Evolutionary conservation across 345 rosid genomes (phyloP), one percentile per base, ranked within the genome.

Genomic region (Gossypium rotundifolium): DNA sequence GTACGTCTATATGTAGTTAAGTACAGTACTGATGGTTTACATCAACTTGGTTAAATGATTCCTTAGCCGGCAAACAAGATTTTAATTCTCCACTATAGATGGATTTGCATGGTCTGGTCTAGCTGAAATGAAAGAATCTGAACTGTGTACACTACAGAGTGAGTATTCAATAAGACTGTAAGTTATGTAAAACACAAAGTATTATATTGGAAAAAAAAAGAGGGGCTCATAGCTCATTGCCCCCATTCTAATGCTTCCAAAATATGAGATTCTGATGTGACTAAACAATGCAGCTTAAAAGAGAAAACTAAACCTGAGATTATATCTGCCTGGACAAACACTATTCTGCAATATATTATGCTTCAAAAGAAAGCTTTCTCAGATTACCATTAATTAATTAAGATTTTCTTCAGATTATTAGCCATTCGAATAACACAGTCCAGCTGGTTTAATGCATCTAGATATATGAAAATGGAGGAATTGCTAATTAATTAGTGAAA

Each of bases 31-130:
- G 66, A 29, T 14, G 16, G 0, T 7, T 25, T 9, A 9, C 54
- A 69, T 38, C 38, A 25, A 2, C 6, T 4, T n/a, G 22, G 11
- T 20, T 20, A 18, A 63, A 8, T 49, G 33, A 9, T 17, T 51
- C 60, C 60, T 68, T 69, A 52, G 45, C 46, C 60, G 17, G 73
- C 60, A 51, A 69, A 59, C 46, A 18, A 69, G 45, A 69, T 68
- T 25, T 49, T 68, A 68, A 25, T 52, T 51, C 59, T 29, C 60
- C 60, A 27, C 73, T 69, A 16, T 69, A 69, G 60, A 69, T 51
- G 60, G 60, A 29, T 16, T 27, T 52, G 45, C 59, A 17, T 51
- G 9, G 72, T 9, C 20, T 25, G 13, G 23, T 27, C 2, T 59
- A 9, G 38, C 29, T 23, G 9, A 10, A 51, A 18, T 14, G 25